These are phyloP conservation scores for Chernovozyma sophiae-reginae DNA, from an alignment of 1,139 yeast species.

Conservation along the genomic window DNA sequence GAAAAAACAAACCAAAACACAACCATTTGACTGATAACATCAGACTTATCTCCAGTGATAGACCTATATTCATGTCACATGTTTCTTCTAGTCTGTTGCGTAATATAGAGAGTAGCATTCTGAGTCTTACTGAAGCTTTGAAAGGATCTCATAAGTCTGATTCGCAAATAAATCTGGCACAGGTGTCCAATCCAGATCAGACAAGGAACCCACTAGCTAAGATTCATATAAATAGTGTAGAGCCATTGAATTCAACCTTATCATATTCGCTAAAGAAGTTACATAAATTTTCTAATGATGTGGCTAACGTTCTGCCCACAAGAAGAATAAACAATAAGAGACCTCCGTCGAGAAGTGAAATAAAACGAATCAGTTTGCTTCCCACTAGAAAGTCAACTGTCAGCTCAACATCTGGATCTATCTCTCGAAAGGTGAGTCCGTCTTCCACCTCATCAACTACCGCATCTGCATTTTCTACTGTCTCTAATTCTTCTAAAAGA, in stretches of 20 bases:
- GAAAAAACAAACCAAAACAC: too few species aligned
- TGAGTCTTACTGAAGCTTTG: slow-evolving; percentile 4
- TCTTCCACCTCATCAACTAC: neutral
- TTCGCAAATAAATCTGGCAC: neutral
- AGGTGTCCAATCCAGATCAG: neutral
- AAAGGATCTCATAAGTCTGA: neutral
- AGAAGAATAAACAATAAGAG: slow-evolving; percentile 3
- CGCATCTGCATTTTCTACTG: neutral
- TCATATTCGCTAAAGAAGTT: neutral
- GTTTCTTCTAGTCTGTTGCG: slow-evolving; percentile 5
- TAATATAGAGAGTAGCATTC: slow-evolving; percentile 3
- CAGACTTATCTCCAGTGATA: too few species aligned
- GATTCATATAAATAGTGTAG: slow-evolving; percentile 4
- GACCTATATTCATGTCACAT: slow-evolving; percentile 2
- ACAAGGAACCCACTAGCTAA: slow-evolving; percentile 4
- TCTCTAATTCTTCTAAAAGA: neutral
- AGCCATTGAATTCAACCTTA: neutral
- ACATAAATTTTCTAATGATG: neutral
- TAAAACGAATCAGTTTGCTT: slow-evolving; percentile 4
- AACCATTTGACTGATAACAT: too few species aligned
- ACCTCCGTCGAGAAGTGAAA: slow-evolving; percentile 3
- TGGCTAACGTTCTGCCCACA: slow-evolving; percentile 3
- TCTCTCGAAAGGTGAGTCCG: too few species aligned
- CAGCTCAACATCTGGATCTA: neutral
- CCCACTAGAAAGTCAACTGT: neutral